Evolutionary conservation across 176 grass and related monocot species (phyloP), one percentile per base, ranked within the genome.

Genomic region (Alopecurus myosuroides): DNA sequence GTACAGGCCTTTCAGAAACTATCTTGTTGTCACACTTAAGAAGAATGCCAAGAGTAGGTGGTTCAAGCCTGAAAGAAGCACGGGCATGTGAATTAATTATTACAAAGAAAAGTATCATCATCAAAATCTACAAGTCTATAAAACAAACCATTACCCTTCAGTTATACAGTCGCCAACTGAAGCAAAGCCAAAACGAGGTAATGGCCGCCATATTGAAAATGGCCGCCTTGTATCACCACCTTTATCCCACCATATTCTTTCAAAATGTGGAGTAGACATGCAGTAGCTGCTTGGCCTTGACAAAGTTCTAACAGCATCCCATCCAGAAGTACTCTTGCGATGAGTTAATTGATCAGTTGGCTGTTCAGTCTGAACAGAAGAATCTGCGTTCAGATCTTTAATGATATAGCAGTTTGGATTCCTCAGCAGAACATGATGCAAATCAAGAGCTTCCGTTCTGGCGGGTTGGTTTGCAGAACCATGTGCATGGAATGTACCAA

Each of bases 201-300:
- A 79, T 71, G 96, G 96, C 22, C 96, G 86, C 96, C 96, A 98
- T 84, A 98, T 90, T 73, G 93, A 98, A 95, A 90, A 89, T 51
- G 96, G 74, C 45, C 58, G 93, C 86, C 88, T 94, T 72, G 87
- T 69, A 72, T 98, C 96, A 6, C 87, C 76, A 71, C 93, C 91
- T 95, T 95, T 98, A 90, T 98, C 96, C 93, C 93, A 95, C 96
- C 96, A 98, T 88, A 98, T 92, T 76, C 96, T 98, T 88, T 95
- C 96, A 76, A 98, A 98, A 67, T 95, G 91, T 71, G 96, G 93
- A 83, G 96, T 98, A 63, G 96, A 98, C 67, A 77, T 88, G 60
- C 88, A 98, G 75, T 95, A 95, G 78, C 86, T 93, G 84, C 66
- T 92, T 76, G 87, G 84, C 76, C 86, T 90, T 11, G 96, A 98